These are phyloP conservation scores for Sanguinoderma infundibulare DNA, from an alignment of 1,284 basidiomycete species.

Conservation along the genomic window DNA sequence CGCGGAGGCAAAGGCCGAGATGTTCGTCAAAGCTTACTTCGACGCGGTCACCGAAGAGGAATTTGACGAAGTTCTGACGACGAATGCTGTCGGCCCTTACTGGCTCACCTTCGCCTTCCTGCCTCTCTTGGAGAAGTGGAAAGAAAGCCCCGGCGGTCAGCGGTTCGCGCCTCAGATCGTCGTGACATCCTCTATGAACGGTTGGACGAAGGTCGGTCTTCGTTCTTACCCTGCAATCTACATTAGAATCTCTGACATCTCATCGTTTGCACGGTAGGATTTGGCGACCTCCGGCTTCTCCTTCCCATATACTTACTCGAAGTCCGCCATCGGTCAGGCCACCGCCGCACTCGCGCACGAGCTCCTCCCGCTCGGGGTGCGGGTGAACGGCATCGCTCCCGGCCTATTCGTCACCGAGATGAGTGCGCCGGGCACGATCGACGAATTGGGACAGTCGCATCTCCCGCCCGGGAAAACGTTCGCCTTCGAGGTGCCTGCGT, in stretches of 20 bases:
- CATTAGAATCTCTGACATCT: not conserved
- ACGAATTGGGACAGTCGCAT: constrained; percentile 39
- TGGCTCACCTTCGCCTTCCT: constrained; percentile 58
- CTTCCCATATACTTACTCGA: constrained; percentile 55
- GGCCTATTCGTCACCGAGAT: constrained; percentile 42
- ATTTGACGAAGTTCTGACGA: constrained; percentile 43
- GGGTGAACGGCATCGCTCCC: constrained; percentile 61
- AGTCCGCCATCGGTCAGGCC: constrained; percentile 54
- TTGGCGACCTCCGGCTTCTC: constrained; percentile 43
- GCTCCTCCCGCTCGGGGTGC: constrained; percentile 53
- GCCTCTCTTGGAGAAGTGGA: constrained; percentile 54
- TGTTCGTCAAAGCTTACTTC: constrained; percentile 45
- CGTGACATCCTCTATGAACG: constrained; percentile 59
- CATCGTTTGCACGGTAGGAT: constrained; percentile 35
- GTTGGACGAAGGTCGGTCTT: constrained; percentile 50
- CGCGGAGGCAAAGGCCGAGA: constrained; percentile 38
- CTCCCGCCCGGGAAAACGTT: constrained; percentile 27
- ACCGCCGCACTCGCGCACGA: constrained; percentile 55
- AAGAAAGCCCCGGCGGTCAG: constrained; percentile 24
- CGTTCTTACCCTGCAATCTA: not conserved
- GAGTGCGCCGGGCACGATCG: constrained; percentile 37
- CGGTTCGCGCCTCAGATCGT: constrained; percentile 52
- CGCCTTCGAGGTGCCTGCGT: constrained; percentile 41
- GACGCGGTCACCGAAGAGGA: constrained; percentile 43
- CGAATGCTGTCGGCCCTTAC: constrained; percentile 53